Conservation (phyloP, 768 basidiomycete species). For the Suillus bovinus region DNA sequence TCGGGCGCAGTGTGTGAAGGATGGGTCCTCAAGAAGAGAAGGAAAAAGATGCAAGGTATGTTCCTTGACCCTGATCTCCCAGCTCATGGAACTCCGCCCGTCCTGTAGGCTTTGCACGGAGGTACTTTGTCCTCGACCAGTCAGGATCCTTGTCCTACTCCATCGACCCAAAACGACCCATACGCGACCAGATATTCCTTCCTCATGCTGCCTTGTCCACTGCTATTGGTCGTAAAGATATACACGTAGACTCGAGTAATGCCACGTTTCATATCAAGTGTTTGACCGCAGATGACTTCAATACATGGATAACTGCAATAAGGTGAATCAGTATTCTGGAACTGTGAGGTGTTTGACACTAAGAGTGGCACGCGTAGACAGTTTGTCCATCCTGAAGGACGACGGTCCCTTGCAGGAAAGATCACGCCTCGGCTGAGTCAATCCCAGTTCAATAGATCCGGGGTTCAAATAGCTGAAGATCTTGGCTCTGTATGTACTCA, state of each 20-base stretch:
- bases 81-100: not conserved
- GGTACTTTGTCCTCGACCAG: conserved; percentile 72
- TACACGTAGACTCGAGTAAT: conserved; percentile 74
- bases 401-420: conserved; percentile 35
- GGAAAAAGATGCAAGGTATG: conserved; percentile 86
- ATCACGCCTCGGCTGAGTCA: conserved; percentile 44
- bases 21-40: conserved; percentile 84
- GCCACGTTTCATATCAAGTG: conserved; percentile 86
- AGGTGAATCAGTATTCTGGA: conserved; percentile 44
- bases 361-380: conserved; percentile 42
- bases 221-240: conserved; percentile 69
- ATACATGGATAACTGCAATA: conserved; percentile 72
- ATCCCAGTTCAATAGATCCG: conserved; percentile 48
- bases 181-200: conserved; percentile 68
- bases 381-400: conserved; percentile 49
- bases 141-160: conserved; percentile 76
- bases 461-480: conserved; percentile 54
- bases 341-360: conserved; percentile 3
- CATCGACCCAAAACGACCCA: conserved; percentile 67
- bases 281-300: conserved; percentile 67
- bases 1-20: conserved; percentile 54
- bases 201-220: conserved; percentile 79
- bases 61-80: conserved; percentile 3
- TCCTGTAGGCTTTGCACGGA: conserved; percentile 73
- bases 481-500: conserved; percentile 56